Conservation (phyloP, 1,284 basidiomycete genomes). For the Rhodofomes roseus region DNA sequence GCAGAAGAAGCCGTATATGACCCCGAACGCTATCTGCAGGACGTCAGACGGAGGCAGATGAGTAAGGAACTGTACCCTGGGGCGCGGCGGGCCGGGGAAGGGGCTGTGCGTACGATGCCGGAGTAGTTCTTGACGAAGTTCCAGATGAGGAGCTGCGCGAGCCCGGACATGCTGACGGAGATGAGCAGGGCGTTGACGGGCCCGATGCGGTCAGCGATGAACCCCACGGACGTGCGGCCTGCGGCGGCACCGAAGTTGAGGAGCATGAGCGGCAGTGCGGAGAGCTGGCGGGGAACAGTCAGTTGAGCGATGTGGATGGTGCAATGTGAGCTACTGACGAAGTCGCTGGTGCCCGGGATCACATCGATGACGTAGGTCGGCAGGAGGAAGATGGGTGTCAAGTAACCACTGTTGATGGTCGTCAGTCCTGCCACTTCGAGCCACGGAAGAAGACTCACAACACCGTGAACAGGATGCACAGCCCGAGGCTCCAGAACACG, state of each 20-base stretch:
- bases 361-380: slow-evolving; percentile 20
- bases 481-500: slow-evolving; percentile 25
- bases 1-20: slow-evolving; percentile 26
- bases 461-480: slow-evolving; percentile 21
- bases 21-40: slow-evolving; percentile 21
- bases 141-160: slow-evolving; percentile 24
- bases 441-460: slow-evolving; percentile 13
- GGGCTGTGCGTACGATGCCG: slow-evolving; percentile 20
- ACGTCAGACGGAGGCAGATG: neutral
- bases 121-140: slow-evolving; percentile 22
- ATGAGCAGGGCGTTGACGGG: slow-evolving; percentile 22
- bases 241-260: slow-evolving; percentile 21
- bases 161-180: slow-evolving; percentile 21
- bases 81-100: neutral
- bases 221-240: slow-evolving; percentile 22
- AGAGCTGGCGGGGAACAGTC: slow-evolving; percentile 9
- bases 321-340: slow-evolving; percentile 11
- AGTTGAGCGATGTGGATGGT: neutral
- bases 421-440: neutral
- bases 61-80: neutral
- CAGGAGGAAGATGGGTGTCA: slow-evolving; percentile 24
- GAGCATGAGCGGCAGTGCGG: slow-evolving; percentile 19
- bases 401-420: slow-evolving; percentile 17
- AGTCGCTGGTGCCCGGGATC: slow-evolving; percentile 14
- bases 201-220: slow-evolving; percentile 22